Evolutionary conservation across 306 rosid species (phyloP), one percentile per base, ranked within the genome.

Genomic region (Cucurbita ficifolia): DNA sequence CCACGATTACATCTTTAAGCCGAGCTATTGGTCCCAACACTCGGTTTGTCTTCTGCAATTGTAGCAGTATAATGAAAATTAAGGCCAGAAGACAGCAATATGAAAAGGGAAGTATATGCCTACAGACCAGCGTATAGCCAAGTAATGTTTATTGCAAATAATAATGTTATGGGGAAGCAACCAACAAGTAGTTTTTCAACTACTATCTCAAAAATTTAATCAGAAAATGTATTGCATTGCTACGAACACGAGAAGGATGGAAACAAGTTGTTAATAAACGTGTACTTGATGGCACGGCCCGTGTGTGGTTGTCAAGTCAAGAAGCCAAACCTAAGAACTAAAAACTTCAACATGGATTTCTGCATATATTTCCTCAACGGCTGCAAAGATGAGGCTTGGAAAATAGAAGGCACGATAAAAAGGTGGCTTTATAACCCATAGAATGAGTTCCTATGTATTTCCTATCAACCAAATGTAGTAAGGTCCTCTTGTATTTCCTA

Each of bases 1-100:
- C 92, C 60, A 89, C 87, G 39, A 95, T 84, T 76, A 82, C 89
- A 33, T 88, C 96, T 82, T 95, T 95, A 77, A 95, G 90, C 57
- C 97, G 88, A 75, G 82, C 55, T 51, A 91, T 85, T 67, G 97
- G 92, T 70, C 84, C 88, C 55, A 91, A 79, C 77, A 84, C 77
- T 83, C 84, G 85, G 81, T 88, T 80, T 68, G 86, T 77, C 45
- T 76, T 90, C 99, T 91, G 85, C 40, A 70, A 64, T 74, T 29
- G 51, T 3, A 8, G 48, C 29, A 50, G 40, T 11, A 48, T 14
- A 70, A 45, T 60, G 40, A 10, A 39, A 19, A 63, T 67, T 36
- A 63, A 65, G 24, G 75, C 78, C 78, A 78, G 55, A 49, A 60
- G 49, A 60, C 22, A 76, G 39, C 10, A 57, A 77, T 40, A n/a